A percentile compares a stretch with the other conserved stretches of the same genome.
Evolutionary conservation across 2,329 filamentous ascomycete genomes (phyloP).

Genomic region (Fusarium protoensiforme): DNA sequence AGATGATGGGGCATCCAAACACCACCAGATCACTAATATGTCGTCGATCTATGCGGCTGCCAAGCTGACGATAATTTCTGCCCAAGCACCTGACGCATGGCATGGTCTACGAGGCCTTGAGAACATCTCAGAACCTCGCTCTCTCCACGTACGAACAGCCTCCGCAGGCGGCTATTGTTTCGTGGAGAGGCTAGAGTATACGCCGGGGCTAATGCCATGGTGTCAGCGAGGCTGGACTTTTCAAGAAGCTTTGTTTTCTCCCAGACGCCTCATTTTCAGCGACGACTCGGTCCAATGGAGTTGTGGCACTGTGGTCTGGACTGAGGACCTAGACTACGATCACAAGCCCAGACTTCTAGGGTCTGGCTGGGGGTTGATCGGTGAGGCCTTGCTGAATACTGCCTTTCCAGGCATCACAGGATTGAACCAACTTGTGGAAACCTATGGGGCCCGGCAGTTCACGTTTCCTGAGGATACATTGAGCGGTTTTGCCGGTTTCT

Average conservation of each 20-base stretch:
- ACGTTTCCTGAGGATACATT: background rate
- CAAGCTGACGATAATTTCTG: background rate
- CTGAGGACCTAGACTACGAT: background rate
- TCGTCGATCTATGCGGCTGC: background rate
- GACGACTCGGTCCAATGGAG: background rate
- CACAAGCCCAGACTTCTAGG: background rate
- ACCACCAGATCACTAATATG: background rate
- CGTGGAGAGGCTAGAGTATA: background rate
- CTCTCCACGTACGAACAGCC: background rate
- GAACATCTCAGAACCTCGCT: background rate
- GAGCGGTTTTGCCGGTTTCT: background rate
- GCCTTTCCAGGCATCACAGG: background rate
- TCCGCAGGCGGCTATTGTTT: background rate
- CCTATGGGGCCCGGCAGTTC: background rate
- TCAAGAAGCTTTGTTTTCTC: background rate
- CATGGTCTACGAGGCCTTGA: background rate
- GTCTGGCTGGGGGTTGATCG: background rate
- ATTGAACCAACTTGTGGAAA: background rate
- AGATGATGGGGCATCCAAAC: background rate
- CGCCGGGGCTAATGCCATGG: background rate
- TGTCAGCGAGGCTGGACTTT: background rate
- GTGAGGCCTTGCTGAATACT: background rate
- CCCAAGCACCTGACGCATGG: background rate
- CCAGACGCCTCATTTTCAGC: background rate
- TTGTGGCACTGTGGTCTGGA: background rate